Conservation (phyloP, 208 protist species). For the Leishmania mexicana region DNA sequence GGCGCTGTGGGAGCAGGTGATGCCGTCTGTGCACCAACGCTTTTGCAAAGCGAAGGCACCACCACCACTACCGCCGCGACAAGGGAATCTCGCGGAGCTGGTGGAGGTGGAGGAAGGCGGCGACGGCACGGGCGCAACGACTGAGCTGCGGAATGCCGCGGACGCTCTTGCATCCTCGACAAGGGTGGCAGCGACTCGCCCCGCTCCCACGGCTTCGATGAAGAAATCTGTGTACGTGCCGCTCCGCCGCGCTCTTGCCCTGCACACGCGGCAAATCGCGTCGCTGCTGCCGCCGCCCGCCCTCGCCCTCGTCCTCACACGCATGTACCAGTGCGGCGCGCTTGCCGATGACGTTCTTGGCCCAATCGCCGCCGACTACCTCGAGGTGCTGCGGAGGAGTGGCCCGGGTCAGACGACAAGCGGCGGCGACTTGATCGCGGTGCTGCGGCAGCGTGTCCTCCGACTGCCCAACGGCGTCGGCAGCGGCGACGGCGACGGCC, state of each 20-base stretch:
- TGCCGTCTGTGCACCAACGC: slow-evolving; percentile 29
- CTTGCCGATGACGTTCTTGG: slow-evolving; percentile 79
- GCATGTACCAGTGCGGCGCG: slow-evolving; percentile 63
- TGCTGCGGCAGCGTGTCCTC: slow-evolving; percentile 20
- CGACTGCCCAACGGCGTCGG: slow-evolving; percentile 5
- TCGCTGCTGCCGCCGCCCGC: slow-evolving; percentile 29
- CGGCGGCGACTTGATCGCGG: slow-evolving; percentile 13
- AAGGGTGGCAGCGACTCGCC: background rate
- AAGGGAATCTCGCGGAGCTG: background rate
- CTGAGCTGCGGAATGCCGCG: background rate
- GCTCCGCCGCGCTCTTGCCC: slow-evolving; percentile 50
- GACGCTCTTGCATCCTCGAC: background rate
- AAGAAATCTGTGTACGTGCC: slow-evolving; percentile 32
- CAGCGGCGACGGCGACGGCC: background rate
- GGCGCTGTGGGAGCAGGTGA: slow-evolving; percentile 55
- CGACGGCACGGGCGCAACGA: background rate
- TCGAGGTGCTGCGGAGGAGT: slow-evolving; percentile 18
- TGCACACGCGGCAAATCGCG: slow-evolving; percentile 46
- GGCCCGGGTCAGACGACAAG: background rate
- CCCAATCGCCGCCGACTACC: slow-evolving; percentile 39
- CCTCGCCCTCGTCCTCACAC: slow-evolving; percentile 45
- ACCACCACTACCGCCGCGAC: background rate
- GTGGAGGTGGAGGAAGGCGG: background rate
- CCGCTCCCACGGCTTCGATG: background rate
- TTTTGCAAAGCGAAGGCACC: background rate